phyloP scores from a whole-genome alignment of 2,329 filamentous ascomycete species.

The Microdochium paspali region DNA sequence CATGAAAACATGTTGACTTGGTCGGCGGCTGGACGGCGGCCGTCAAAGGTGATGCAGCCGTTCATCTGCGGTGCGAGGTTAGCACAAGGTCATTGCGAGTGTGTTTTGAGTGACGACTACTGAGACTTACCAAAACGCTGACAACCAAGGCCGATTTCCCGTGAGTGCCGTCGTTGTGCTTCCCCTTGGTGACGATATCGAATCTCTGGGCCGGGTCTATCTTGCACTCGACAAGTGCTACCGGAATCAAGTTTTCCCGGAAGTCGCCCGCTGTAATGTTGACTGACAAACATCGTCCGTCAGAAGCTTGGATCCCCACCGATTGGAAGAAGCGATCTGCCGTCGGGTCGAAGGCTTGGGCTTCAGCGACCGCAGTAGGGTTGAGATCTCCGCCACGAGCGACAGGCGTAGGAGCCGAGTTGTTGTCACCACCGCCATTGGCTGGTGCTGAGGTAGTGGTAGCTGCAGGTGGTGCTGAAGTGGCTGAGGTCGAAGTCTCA shows the following conservation, averaged over 20 bases:
- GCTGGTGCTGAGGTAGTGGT: conserved; percentile 2
- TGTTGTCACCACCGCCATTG: conserved; percentile 12
- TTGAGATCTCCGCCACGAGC: conserved; percentile 36
- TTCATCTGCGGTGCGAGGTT: conserved; percentile 24
- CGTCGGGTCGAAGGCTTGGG: conserved; percentile 34
- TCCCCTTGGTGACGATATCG: conserved; percentile 38
- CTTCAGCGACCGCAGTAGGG: conserved; percentile 37
- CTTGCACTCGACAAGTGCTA: conserved; percentile 33
- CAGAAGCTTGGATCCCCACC: conserved; percentile 34
- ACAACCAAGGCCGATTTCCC: conserved; percentile 31
- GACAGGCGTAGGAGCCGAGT: conserved; percentile 31
- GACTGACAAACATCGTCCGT: conserved; percentile 40
- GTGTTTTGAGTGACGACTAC: no score
- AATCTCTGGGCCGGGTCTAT: conserved; percentile 34
- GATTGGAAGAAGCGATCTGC: conserved; percentile 35
- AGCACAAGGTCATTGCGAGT: no score
- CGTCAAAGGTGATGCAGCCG: conserved; percentile 42
- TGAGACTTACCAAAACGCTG: conserved; percentile 29
- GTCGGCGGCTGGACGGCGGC: conserved; percentile 29
- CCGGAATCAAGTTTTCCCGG: conserved; percentile 41
- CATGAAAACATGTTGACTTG: conserved; percentile 42
- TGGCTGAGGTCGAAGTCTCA: neutral
- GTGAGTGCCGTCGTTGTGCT: conserved; percentile 32
- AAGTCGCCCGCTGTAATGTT: conserved; percentile 44
- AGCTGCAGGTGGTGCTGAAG: neutral